Base-by-base conservation (phyloP, 306 rosid species). In the Erythrophleum fordii region DNA sequence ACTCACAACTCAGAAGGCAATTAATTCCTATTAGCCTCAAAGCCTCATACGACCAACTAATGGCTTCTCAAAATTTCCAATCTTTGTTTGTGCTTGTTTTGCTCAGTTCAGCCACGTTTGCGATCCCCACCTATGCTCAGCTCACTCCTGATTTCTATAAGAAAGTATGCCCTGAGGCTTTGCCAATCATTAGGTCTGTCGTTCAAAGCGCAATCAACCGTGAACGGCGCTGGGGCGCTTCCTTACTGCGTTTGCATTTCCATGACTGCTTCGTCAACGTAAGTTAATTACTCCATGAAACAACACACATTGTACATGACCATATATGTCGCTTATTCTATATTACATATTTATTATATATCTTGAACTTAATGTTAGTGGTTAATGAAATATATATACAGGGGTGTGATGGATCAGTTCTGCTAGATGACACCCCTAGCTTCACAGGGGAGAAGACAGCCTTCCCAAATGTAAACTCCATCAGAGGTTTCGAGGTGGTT, bases 401-500 rank as follows among this genome's bases (percentile, higher is more conserved):
- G 92, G 93, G 96, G 2, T 91, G 96, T n/a, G 96, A 89, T 83
- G 96, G 90, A 65, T 91, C 96, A 7, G 11, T 89, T 78, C 68
- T 91, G 61, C 83, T 89, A 1, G 90, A 91, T 39, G 93, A 89
- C 37, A 84, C 85, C 0, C 60, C 69, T 5, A 77, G 28, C 68
- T 84, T 91, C 65, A 80, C 34, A 0, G 90, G 96, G 5, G 96
- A 91, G 84, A 89, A 91, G 84, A 89, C 81, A 0, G 96, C 93
- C 1, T 1, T 13, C 0, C 74, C 90, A 80, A 91, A 91, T 64
- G 10, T 56, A 2, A 80, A 75, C 22, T 87, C 90, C 3, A 11
- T 76, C 2, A 79, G 86, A 79, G 88, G 88, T 39, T 82, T 59
- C 0, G 73, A 79, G 25, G 80, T 87, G 44, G 51, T 86, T 14